Evolutionary conservation across 2,329 filamentous ascomycete genomes (phyloP), one percentile per base, ranked within the genome.

Genomic region (Pyrenochaeta sp.): DNA sequence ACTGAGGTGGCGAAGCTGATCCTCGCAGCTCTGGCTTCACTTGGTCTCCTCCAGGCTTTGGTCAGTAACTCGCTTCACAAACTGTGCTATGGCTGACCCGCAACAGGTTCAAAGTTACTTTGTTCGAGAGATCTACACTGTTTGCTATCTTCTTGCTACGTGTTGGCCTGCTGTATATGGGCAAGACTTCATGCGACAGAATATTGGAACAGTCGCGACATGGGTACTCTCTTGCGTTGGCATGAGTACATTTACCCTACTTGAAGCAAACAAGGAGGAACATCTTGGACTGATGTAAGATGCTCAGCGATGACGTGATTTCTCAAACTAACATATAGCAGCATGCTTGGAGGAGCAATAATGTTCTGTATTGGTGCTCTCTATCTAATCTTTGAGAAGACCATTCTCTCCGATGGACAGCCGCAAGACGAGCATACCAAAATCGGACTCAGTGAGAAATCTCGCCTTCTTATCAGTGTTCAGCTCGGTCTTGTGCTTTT

Each of bases 61-160:
- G 77, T 79, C 65, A 55, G 74, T 58, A 8, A 2, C 6, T 29
- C 3, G 8, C 13, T 22, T 14, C 4, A 15, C 9, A 19, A n/a
- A 14, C 10, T 11, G 9, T 34, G 23, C 48, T 57, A 17, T 52
- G 15, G 20, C 5, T 18, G 14, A 15, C n/a, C n/a, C n/a, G n/a
- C n/a, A n/a, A 4, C 30, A 94, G 89, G 91, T 94, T 15, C 79
- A 96, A 73, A 92, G 90, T 36, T 99, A 99, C 68, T 96, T 96
- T 43, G 82, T 93, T 59, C 86, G 94, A 27, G 88, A 96, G 64
- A 84, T 97, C 17, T 87, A 95, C 58, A 96, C 93, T 0, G 75
- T 83, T 1, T 83, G 93, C 42, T 99, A 92, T 63, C 61, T 92
- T 18, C 55, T 92, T 3, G 91, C 84, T 3, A 82, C 86, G 1